These are phyloP conservation scores for Hermanozyma aechmeae DNA, from an alignment of 805 yeast species.

Conservation along the genomic window DNA sequence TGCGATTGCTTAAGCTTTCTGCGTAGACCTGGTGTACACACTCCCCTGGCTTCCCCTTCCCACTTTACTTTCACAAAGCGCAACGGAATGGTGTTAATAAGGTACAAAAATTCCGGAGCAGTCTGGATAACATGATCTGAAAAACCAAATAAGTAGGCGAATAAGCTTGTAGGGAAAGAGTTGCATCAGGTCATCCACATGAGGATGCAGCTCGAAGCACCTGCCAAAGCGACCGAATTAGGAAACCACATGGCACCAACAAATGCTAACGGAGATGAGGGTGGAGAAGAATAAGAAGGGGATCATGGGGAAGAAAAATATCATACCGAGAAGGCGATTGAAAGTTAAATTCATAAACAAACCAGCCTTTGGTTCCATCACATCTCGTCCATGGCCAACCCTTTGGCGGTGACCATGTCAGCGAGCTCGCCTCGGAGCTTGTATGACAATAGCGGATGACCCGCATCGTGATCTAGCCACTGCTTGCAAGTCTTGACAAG, in stretches of 20 bases:
- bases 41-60: too few species aligned
- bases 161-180: too few species aligned
- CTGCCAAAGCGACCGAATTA: conserved; percentile 5
- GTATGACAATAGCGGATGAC: conserved; percentile 7
- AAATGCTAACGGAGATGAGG: background rate
- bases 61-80: too few species aligned
- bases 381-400: conserved; percentile 21
- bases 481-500: background rate
- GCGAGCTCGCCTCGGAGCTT: conserved; percentile 18
- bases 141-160: too few species aligned
- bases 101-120: too few species aligned
- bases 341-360: too few species aligned
- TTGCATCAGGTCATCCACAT: too few species aligned
- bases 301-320: background rate
- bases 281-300: too few species aligned
- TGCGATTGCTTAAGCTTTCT: too few species aligned
- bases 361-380: conserved; percentile 1
- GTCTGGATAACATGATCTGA: too few species aligned
- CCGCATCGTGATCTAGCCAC: background rate
- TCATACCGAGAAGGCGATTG: background rate
- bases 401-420: conserved; percentile 22
- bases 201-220: background rate
- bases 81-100: too few species aligned
- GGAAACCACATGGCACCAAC: conserved; percentile 4
- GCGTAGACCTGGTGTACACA: too few species aligned